Conservation (phyloP, 2,329 filamentous ascomycete genomes). For the Pseudogymnoascus sp. region DNA sequence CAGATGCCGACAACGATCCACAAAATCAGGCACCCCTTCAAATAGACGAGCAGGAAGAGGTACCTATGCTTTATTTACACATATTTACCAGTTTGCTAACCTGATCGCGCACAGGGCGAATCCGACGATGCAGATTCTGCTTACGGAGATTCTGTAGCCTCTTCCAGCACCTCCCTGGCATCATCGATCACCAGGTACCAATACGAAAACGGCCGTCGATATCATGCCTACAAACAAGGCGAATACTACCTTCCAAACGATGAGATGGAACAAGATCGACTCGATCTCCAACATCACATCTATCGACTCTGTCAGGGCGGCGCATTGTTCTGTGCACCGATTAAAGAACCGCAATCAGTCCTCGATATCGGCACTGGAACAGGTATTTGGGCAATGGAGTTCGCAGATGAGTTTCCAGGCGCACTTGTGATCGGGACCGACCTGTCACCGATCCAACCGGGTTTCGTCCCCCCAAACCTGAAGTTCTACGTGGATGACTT, state of each 20-base stretch:
- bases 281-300: conserved; percentile 25
- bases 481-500: conserved; percentile 48
- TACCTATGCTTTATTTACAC: no score
- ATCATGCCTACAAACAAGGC: conserved; percentile 40
- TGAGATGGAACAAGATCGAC: conserved; percentile 24
- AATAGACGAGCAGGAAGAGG: no score
- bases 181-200: conserved; percentile 24
- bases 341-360: conserved; percentile 26
- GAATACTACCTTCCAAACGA: conserved; percentile 28
- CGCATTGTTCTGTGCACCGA: conserved; percentile 23
- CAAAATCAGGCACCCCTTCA: no score
- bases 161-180: conserved; percentile 11
- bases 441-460: conserved; percentile 30
- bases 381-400: conserved; percentile 37
- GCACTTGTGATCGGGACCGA: conserved; percentile 28
- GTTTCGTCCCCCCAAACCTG: conserved; percentile 50
- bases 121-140: conserved; percentile 11
- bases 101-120: no score
- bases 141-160: conserved; percentile 7
- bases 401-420: conserved; percentile 26
- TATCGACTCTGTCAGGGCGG: conserved; percentile 20
- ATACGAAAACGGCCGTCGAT: conserved; percentile 40
- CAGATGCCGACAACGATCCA: no score
- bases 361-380: conserved; percentile 37
- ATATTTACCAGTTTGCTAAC: no score